Conservation (phyloP, 768 basidiomycete genomes). For the Suillus plorans region DNA sequence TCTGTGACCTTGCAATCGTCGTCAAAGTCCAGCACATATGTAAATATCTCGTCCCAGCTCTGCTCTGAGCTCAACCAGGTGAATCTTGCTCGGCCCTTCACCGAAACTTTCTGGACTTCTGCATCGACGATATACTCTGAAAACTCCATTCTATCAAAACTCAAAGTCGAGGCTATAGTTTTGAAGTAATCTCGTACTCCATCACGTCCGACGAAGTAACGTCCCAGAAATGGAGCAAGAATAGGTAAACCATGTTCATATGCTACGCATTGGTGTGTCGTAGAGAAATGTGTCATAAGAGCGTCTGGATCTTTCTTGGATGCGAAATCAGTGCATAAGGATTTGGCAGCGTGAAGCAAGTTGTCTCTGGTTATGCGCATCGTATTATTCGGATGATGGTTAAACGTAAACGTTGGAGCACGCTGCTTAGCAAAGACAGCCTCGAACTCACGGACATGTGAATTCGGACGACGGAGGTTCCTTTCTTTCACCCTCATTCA, state of each 20-base stretch:
- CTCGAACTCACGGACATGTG: neutral
- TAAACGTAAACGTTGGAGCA: neutral
- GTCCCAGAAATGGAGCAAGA: constrained; percentile 64
- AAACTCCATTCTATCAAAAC: constrained; percentile 53
- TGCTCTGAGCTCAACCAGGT: constrained; percentile 53
- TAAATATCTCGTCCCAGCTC: constrained; percentile 62
- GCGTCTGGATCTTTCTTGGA: constrained; percentile 38
- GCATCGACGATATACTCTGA: constrained; percentile 55
- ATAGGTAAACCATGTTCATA: constrained; percentile 54
- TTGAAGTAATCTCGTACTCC: constrained; percentile 52
- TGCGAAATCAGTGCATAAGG: constrained; percentile 55
- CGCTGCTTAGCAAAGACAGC: neutral
- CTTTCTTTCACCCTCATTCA: constrained; percentile 7
- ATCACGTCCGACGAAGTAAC: constrained; percentile 41
- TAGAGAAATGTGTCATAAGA: constrained; percentile 53
- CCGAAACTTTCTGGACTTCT: constrained; percentile 49
- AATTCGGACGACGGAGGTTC: neutral
- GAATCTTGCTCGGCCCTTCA: constrained; percentile 54
- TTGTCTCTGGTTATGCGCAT: constrained; percentile 30
- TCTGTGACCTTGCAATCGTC: constrained; percentile 50
- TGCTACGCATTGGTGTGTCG: constrained; percentile 40
- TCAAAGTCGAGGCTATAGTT: constrained; percentile 43
- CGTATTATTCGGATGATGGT: constrained; percentile 1
- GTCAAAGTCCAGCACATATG: constrained; percentile 62
- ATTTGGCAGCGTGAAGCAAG: constrained; percentile 44